Percentiles rank a stretch among this genome's conserved stretches.
phyloP scores from a whole-genome alignment of 108 stramenopile genomes.

The Nannochloropsis gaditana region DNA sequence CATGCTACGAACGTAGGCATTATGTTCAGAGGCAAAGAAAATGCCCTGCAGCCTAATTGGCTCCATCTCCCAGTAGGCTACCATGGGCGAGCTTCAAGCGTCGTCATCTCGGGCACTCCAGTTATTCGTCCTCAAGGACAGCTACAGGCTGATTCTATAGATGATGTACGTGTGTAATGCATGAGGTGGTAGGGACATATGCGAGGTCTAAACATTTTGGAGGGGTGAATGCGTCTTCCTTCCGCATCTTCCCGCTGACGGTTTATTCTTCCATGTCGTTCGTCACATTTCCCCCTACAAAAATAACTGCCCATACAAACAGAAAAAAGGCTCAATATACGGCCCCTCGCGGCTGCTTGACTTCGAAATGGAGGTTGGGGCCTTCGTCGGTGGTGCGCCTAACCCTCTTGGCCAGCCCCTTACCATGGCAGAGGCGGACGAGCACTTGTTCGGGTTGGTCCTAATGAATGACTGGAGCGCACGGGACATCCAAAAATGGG shows the following conservation, averaged over 20 bases:
- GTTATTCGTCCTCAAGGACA: constrained; percentile 76
- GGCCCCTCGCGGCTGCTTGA: constrained; percentile 71
- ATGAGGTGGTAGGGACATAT: neutral
- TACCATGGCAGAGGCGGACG: constrained; percentile 65
- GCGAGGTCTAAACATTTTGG: no score
- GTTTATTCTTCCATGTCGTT: neutral
- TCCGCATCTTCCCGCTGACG: no score
- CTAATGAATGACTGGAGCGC: constrained; percentile 91
- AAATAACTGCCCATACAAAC: neutral
- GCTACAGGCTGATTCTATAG: constrained; percentile 63
- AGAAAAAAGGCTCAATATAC: constrained; percentile 62
- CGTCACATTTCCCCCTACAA: neutral
- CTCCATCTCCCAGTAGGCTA: constrained; percentile 85
- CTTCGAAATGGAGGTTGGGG: constrained; percentile 84
- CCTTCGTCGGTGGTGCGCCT: constrained; percentile 71
- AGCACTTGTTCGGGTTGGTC: constrained; percentile 80
- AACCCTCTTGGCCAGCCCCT: constrained; percentile 61
- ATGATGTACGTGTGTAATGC: constrained; percentile 50
- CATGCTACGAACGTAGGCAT: constrained; percentile 86
- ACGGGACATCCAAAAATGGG: constrained; percentile 71
- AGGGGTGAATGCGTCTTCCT: no score
- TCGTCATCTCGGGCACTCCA: constrained; percentile 54
- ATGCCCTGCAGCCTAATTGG: constrained; percentile 86
- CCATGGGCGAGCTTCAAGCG: constrained; percentile 72
- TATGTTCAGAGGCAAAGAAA: constrained; percentile 84